phyloP scores from a whole-genome alignment of 2,329 filamentous ascomycete genomes.

The Beauveria bassiana region DNA sequence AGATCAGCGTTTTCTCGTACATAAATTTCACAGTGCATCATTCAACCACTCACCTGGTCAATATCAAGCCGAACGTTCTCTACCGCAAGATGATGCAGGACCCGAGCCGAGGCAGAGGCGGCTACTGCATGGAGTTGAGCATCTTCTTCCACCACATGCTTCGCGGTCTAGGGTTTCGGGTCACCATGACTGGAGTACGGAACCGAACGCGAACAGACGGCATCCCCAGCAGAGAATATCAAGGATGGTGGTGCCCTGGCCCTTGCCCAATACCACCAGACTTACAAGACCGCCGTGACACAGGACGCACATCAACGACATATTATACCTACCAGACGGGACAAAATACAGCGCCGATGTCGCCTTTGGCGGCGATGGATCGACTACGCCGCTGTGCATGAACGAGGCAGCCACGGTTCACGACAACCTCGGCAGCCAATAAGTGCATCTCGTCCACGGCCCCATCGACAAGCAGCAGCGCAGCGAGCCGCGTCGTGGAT shows the following conservation, averaged over 20 bases:
- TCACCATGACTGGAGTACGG: constrained; percentile 49
- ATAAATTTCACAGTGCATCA: constrained; percentile 52
- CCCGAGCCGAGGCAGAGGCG: constrained; percentile 36
- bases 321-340: constrained; percentile 45
- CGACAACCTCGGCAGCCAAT: constrained; percentile 44
- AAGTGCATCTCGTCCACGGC: constrained; percentile 45
- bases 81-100: constrained; percentile 40
- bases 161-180: constrained; percentile 40
- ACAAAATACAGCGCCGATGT: constrained; percentile 51
- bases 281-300: neutral
- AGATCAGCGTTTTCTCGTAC: constrained; percentile 36
- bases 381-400: constrained; percentile 50
- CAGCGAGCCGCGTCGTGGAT: constrained; percentile 46
- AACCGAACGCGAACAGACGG: constrained; percentile 33
- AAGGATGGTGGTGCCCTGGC: constrained; percentile 32
- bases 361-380: constrained; percentile 57
- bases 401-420: constrained; percentile 29
- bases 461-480: constrained; percentile 36
- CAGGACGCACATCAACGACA: constrained; percentile 50
- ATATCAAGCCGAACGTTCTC: constrained; percentile 36
- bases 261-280: neutral
- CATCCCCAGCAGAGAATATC: constrained; percentile 34
- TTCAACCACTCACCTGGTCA: constrained; percentile 27
- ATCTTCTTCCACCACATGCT: constrained; percentile 49
- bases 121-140: constrained; percentile 54